Conservation (phyloP, 129 eudicot species). For the Chrysanthemum seticuspe region DNA sequence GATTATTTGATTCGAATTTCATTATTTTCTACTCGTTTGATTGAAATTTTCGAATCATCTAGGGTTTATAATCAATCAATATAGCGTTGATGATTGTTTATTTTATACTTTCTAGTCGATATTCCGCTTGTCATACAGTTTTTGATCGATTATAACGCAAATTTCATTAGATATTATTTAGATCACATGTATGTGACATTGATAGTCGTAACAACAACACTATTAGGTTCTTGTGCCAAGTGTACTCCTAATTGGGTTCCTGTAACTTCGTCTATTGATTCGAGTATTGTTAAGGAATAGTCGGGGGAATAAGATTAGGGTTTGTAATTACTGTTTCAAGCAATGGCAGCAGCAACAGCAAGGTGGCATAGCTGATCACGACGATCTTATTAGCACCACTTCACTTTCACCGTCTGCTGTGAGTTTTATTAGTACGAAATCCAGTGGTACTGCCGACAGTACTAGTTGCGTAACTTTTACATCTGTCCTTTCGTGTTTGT, state of each 20-base stretch:
- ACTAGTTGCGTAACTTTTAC: conserved; percentile 66
- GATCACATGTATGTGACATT: too few relatives aligned
- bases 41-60: too few relatives aligned
- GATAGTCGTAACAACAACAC: too few relatives aligned
- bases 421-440: conserved; percentile 66
- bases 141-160: too few relatives aligned
- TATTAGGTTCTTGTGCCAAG: conserved; percentile 45
- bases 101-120: too few relatives aligned
- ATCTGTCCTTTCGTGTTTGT: conserved; percentile 38
- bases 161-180: too few relatives aligned
- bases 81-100: too few relatives aligned
- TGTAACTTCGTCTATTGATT: conserved; percentile 38
- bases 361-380: conserved; percentile 54
- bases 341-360: conserved; percentile 91
- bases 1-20: too few relatives aligned
- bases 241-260: conserved; percentile 80
- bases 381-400: conserved; percentile 43
- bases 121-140: too few relatives aligned
- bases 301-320: conserved; percentile 45
- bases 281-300: conserved; percentile 36
- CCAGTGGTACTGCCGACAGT: conserved; percentile 66
- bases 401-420: conserved; percentile 51
- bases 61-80: too few relatives aligned
- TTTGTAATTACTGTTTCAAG: conserved; percentile 81
- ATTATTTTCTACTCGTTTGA: too few relatives aligned